Percentiles rank a stretch among this genome's conserved stretches.
Evolutionary conservation across 2,329 filamentous ascomycete genomes (phyloP).

Genomic region (Pseudodiploospora longispora): DNA sequence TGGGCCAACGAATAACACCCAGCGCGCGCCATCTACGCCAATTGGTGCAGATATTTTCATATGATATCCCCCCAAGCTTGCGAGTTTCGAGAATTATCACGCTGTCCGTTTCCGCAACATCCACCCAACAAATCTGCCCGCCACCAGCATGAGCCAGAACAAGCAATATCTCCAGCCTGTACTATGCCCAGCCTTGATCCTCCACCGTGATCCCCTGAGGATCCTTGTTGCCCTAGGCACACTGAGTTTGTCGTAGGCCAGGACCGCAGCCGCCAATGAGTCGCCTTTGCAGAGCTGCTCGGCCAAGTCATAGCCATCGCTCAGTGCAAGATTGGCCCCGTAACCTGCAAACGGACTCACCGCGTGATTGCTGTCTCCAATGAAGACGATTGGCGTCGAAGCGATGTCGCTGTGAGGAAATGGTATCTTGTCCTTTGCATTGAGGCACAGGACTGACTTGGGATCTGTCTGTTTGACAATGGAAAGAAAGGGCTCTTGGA

Average conservation of each 20-base stretch:
- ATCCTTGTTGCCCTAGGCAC: constrained; percentile 24
- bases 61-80: constrained; percentile 1
- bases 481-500: constrained; percentile 31
- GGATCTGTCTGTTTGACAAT: constrained; percentile 32
- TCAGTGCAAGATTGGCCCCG: constrained; percentile 39
- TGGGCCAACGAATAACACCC: no score
- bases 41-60: not conserved
- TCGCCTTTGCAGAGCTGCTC: constrained; percentile 24
- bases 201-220: constrained; percentile 15
- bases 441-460: constrained; percentile 28
- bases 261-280: constrained; percentile 19
- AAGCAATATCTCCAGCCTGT: constrained; percentile 15
- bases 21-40: no score
- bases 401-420: constrained; percentile 27
- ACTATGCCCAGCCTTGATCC: constrained; percentile 16
- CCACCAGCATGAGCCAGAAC: constrained; percentile 13
- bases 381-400: constrained; percentile 29
- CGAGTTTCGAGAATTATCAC: not conserved
- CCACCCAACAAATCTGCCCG: constrained; percentile 15
- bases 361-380: constrained; percentile 44
- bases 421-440: constrained; percentile 35
- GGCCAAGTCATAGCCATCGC: constrained; percentile 39
- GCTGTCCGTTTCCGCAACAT: constrained; percentile 8
- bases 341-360: constrained; percentile 41
- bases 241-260: constrained; percentile 27